Evolutionary conservation across 805 yeast species (phyloP), one percentile per base, ranked within the genome.

Genomic region (Saccharomycopsis sp.): DNA sequence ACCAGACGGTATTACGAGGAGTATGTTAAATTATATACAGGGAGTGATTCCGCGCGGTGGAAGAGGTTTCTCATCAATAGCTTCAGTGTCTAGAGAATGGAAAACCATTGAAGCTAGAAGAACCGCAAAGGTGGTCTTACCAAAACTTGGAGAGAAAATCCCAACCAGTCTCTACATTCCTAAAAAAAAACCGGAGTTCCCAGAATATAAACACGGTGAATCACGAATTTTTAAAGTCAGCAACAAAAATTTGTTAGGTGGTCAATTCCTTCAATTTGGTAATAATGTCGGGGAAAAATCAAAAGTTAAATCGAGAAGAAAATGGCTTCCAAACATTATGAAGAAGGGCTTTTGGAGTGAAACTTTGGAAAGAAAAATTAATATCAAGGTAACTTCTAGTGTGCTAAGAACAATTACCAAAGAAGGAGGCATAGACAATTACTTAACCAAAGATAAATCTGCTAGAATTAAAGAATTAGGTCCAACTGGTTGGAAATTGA

Each of bases 391-490:
- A 28, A 80, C 88, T 5, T 75, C 97, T 4, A 75, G 81, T 48
- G 97, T 88, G 4, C 71, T 93, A 58, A 78, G 81, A 56, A 88
- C 97, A 0, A 81, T 93, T 48, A 82, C 85, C 47, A 85, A 79
- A 55, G 97, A 90, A 62, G 98, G 98, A 51, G 98, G 99, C 4
- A 70, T 93, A 45, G 99, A 93, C 59, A 80, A 80, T 52, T 93
- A 93, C 60, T 63, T 93, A 50, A 72, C 79, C 35, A 93, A 93
- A 64, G 95, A 88, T 48, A 86, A 84, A 54, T 70, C 94, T 4
- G 94, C 95, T 2, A 74, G 98, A 66, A 71, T 86, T 53, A 93
- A 93, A 67, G 95, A 93, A 60, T 67, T 93, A 58, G 98, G 98
- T 0, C 82, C 89, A 44, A 70, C 75, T 46, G 98, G 97, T 27